Conservation (phyloP, 2,329 filamentous ascomycete genomes). For the Cordyceps javanica region DNA sequence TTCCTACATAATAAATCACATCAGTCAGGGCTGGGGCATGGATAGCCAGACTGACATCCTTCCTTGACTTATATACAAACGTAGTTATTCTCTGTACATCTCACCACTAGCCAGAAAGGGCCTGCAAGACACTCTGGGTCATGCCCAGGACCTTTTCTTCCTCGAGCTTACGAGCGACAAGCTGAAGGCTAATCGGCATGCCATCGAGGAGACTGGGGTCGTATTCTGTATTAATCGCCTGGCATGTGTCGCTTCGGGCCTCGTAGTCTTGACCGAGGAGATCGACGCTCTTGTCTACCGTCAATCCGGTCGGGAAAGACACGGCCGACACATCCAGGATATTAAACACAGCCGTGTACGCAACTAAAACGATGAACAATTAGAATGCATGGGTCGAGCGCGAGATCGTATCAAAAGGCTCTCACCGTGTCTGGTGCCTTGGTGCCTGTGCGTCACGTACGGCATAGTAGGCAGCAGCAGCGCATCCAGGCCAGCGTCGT, state of each 20-base stretch:
- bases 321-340: conserved; percentile 42
- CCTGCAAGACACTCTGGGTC: conserved; percentile 21
- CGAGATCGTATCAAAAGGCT: conserved; percentile 14
- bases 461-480: conserved; percentile 53
- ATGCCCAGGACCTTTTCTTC: conserved; percentile 35
- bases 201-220: conserved; percentile 33
- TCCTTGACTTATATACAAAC: background rate
- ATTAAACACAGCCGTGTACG: conserved; percentile 45
- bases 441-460: conserved; percentile 38
- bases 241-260: conserved; percentile 32
- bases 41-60: background rate
- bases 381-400: background rate
- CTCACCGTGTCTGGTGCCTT: conserved; percentile 16
- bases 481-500: conserved; percentile 48
- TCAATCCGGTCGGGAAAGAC: conserved; percentile 39
- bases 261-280: conserved; percentile 22
- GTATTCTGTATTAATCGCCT: conserved; percentile 34
- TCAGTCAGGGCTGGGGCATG: no score
- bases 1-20: no score
- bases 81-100: background rate
- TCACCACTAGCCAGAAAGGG: background rate
- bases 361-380: conserved; percentile 27
- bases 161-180: conserved; percentile 36
- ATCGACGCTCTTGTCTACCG: conserved; percentile 35
- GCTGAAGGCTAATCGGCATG: conserved; percentile 36